phyloP scores from a whole-genome alignment of 495 filamentous ascomycete genomes.

The Rhypophila decipiens region DNA sequence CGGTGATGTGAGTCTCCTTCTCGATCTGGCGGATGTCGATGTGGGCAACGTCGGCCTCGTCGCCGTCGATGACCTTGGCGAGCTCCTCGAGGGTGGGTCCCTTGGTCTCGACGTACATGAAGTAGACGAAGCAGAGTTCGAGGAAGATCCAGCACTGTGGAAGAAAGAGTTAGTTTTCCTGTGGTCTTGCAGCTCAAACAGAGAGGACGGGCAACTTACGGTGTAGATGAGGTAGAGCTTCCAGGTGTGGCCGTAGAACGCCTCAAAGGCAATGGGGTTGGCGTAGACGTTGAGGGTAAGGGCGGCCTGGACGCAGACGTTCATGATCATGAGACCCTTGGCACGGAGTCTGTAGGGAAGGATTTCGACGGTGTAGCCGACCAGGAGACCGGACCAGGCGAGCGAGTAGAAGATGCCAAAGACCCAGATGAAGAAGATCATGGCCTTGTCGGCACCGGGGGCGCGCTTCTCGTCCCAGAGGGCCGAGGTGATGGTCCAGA shows the following conservation, averaged over 20 bases:
- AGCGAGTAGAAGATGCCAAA: slow-evolving; percentile 51
- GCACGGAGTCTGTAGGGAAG: slow-evolving; percentile 66
- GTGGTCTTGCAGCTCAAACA: background rate
- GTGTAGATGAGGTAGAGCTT: slow-evolving; percentile 61
- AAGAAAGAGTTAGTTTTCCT: background rate
- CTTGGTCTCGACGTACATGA: slow-evolving; percentile 61
- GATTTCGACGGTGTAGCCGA: slow-evolving; percentile 64
- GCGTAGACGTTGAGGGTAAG: slow-evolving; percentile 51
- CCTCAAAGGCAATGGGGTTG: slow-evolving; percentile 54
- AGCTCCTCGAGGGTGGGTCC: slow-evolving; percentile 62
- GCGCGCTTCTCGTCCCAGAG: slow-evolving; percentile 32
- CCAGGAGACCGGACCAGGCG: slow-evolving; percentile 58
- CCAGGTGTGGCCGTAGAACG: slow-evolving; percentile 43
- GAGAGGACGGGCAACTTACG: slow-evolving; percentile 14
- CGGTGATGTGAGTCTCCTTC: slow-evolving; percentile 23
- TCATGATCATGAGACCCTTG: slow-evolving; percentile 48
- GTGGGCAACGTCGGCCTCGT: slow-evolving; percentile 42
- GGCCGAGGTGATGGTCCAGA: slow-evolving; percentile 45
- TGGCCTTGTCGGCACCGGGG: slow-evolving; percentile 38
- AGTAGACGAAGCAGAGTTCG: slow-evolving; percentile 55
- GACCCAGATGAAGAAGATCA: slow-evolving; percentile 53
- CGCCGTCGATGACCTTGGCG: slow-evolving; percentile 54
- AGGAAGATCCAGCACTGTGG: slow-evolving; percentile 46
- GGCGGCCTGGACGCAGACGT: slow-evolving; percentile 44
- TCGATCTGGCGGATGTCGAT: slow-evolving; percentile 36